Base-by-base conservation (phyloP, 257 asterid species). In the Solanum clarkiae region DNA sequence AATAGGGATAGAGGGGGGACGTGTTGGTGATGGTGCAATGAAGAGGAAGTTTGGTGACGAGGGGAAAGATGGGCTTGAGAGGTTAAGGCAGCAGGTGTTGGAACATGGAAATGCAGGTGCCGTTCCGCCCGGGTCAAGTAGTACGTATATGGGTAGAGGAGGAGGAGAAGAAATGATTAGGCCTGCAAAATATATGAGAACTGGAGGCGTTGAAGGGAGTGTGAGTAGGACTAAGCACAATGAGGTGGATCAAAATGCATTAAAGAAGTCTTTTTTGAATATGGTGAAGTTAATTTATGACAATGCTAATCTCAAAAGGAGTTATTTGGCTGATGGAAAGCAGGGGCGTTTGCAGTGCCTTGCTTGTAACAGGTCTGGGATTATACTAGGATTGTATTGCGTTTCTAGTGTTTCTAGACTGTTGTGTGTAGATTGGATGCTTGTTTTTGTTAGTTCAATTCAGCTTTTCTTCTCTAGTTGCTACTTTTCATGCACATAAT, bases 41-140 rank as follows among this genome's bases (percentile, higher is more conserved):
- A 95, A 96, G 87, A 88, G 98, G 63, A 96, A 96, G 91, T 91
- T 94, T 75, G 95, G 93, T 86, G 98, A 94, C 20, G 95, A 93
- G 88, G 94, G 89, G 85, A 90, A 86, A 49, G 96, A 94, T 89
- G 97, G 93, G 81, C 91, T 91, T 85, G 98, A 92, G 88, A 95
- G 98, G 91, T 98, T 93, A 88, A 93, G 97, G 85, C 95, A 92
- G 81, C 98, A 96, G 91, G 93, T 93, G 87, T 90, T 96, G 92
- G 97, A 94, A 90, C 94, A 93, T 84, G 98, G 98, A 15, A 94
- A 86, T 87, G 93, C 81, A 20, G 91, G 86, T 56, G 92, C 92
- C 5, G 84, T 83, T 10, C 62, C 53, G 29, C 26, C 91, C 10
- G 54, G 80, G 93, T 4, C 92, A 0, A 91, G 94, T 89, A 84